Evolutionary conservation across 2,329 filamentous ascomycete genomes (phyloP), one percentile per base, ranked within the genome.

Genomic region (Aspergillus aculeatus): DNA sequence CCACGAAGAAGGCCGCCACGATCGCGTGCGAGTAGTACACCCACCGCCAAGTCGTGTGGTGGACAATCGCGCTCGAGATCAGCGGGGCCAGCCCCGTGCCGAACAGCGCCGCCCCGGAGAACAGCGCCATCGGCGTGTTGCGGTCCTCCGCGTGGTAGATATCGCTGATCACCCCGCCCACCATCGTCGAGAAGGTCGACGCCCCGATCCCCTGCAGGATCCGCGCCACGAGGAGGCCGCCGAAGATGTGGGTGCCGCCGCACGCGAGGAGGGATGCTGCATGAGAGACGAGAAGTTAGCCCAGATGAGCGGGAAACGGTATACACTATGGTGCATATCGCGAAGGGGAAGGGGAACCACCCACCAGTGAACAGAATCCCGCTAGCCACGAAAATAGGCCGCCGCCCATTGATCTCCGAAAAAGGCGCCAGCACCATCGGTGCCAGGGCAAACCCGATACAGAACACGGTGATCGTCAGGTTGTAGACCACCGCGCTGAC

Each of bases 381-480:
- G 9, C 90, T 88, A 1, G 81, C 80, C 24, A 93, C 81, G 68
- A 96, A 95, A 35, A 96, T 90, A 0, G 92, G 91, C 57, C 91
- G 87, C 2, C 93, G 86, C 3, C 93, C 93, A 75, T 95, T 92
- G 71, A 96, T 89, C 76, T 97, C 93, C 0, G 89, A 92, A 65
- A 96, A 89, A 0, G 93, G 93, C 0, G 93, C 93, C 0, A 96
- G 83, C 0, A 91, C 82, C 92, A 97, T 96, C 0, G 93, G 93
- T 0, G 91, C 89, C 24, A 92, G 75, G 0, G 84, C 91, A 66
- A 96, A 96, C 3, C 93, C 92, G 35, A 83, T 69, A 50, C 91
- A 95, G 74, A 95, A 97, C 0, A 86, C 84, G 0, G 92, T 96
- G 62, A 96, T 90, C 35, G 91, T 91, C 1, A 87, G 80, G 5